Base-by-base conservation (phyloP, 306 rosid genomes). In the Dalbergia cultrata region DNA sequence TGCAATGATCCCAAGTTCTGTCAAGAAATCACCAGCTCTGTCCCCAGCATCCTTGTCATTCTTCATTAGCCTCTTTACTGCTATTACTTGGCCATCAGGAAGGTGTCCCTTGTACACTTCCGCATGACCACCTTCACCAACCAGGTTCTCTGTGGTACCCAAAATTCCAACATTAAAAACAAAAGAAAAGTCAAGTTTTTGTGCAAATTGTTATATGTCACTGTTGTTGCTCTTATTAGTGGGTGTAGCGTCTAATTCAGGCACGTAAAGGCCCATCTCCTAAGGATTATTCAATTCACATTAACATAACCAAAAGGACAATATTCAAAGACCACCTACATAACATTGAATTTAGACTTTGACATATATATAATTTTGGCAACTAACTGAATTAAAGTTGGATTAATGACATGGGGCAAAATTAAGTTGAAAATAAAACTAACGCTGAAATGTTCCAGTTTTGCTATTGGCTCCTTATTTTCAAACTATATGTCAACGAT, bases 71-170 rank as follows among this genome's bases (percentile, higher is more conserved):
- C 90, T 90, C 86, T 93, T 96, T 7, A 96, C 90, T 12, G 99
- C 99, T 67, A 96, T 90, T 13, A 88, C 35, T 82, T 89, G 87
- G 52, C 98, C 98, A 76, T 92, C 88, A 0, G 84, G 17, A 77
- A 96, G 76, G 49, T 37, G 14, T 12, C 99, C 99, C 80, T 70
- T 92, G 87, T 89, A 96, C 44, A 96, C 99, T 84, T 92, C 98
- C 17, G 99, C 99, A 74, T 96, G 96, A 31, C 99, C 99, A 61
- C 99, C 99, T 87, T 86, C 83, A 11, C 99, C 99, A 35, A 96
- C 67, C 87, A 91, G n/a, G 87, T 93, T 96, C 54, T 89, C 99
- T 96, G 63, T 21, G 61, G 14, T 65, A 41, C 37, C 45, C 77
- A 18, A 77, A 73, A 22, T 52, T 19, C 37, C 61, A 67, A 66